Conservation (phyloP, 1,284 basidiomycete species). For the Malassezia brasiliensis region DNA sequence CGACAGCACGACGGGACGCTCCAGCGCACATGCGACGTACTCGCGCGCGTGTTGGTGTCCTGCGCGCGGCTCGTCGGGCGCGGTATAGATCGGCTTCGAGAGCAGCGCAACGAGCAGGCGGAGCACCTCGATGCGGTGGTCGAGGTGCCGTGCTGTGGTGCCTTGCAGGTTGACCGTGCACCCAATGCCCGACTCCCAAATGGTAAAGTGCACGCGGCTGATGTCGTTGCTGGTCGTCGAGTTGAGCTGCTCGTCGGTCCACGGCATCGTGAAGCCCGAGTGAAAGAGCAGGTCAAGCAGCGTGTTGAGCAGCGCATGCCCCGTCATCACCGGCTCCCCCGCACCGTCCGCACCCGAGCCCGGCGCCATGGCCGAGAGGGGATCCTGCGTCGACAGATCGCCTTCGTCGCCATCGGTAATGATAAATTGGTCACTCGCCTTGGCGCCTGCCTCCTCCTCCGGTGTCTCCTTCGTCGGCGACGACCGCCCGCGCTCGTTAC, state of each 20-base stretch:
- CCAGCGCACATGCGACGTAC: conserved; percentile 26
- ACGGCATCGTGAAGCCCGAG: conserved; percentile 43
- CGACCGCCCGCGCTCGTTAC: neutral
- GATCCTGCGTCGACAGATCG: neutral
- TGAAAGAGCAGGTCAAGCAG: conserved; percentile 41
- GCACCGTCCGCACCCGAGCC: neutral
- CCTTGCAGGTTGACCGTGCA: conserved; percentile 30
- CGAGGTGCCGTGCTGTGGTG: conserved; percentile 25
- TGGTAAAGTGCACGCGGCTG: conserved; percentile 29
- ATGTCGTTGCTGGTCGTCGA: conserved; percentile 2
- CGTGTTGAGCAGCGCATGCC: conserved; percentile 9
- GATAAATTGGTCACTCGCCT: conserved; percentile 27
- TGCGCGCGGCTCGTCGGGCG: conserved; percentile 17
- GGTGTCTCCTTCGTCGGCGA: neutral
- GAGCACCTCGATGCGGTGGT: conserved; percentile 34
- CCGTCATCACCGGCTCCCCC: neutral
- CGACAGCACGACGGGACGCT: conserved; percentile 28
- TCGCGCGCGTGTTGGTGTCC: conserved; percentile 22
- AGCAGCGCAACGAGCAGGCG: conserved; percentile 38
- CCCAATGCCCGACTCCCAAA: conserved; percentile 45
- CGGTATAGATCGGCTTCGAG: conserved; percentile 41
- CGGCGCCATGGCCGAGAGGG: neutral
- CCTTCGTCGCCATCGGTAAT: conserved; percentile 33
- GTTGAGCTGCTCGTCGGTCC: conserved; percentile 38
- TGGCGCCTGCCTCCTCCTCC: neutral